A percentile compares a stretch with the other conserved stretches of the same genome.
Evolutionary conservation across 495 filamentous ascomycete species (phyloP).

Genomic region (Friedmanniomyces simplex): DNA sequence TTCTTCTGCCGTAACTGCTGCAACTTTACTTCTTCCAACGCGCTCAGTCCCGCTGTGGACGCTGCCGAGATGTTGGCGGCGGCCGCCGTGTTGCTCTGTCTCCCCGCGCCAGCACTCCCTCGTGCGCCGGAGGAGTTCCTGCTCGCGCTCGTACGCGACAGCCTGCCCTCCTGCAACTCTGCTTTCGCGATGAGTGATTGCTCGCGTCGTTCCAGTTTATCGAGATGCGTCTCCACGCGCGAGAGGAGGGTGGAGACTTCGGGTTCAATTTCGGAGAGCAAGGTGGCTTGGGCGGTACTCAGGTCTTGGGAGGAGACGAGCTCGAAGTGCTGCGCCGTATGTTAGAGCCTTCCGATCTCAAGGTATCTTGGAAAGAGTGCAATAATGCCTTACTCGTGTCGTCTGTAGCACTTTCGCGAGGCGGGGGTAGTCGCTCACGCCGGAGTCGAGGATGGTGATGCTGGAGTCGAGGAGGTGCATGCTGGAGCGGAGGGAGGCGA

Average conservation of each 20-base stretch:
- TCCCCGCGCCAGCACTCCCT: conserved; percentile 15
- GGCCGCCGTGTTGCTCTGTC: conserved; percentile 6
- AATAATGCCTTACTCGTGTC: conserved; percentile 46
- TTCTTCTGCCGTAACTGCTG: conserved; percentile 62
- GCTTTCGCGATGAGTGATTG: conserved; percentile 57
- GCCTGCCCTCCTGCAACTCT: conserved; percentile 59
- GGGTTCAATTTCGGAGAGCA: conserved; percentile 63
- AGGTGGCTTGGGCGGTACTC: conserved; percentile 53
- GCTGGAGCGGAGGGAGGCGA: conserved; percentile 59
- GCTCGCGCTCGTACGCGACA: conserved; percentile 33
- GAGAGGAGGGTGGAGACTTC: conserved; percentile 58
- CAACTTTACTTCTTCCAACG: conserved; percentile 45
- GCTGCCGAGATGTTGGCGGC: conserved; percentile 19
- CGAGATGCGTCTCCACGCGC: conserved; percentile 56
- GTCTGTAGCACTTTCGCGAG: conserved; percentile 59
- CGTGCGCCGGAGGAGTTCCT: conserved; percentile 2
- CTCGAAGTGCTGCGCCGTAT: conserved; percentile 59
- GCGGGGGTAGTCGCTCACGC: conserved; percentile 65
- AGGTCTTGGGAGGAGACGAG: conserved; percentile 61
- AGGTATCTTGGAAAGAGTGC: neutral
- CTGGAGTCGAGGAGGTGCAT: conserved; percentile 63
- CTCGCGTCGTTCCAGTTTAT: conserved; percentile 61
- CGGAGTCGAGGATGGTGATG: conserved; percentile 60
- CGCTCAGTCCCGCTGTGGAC: conserved; percentile 22
- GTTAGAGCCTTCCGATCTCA: neutral